Conservation (phyloP, 208 protist genomes). For the Porcisia hertigi region DNA sequence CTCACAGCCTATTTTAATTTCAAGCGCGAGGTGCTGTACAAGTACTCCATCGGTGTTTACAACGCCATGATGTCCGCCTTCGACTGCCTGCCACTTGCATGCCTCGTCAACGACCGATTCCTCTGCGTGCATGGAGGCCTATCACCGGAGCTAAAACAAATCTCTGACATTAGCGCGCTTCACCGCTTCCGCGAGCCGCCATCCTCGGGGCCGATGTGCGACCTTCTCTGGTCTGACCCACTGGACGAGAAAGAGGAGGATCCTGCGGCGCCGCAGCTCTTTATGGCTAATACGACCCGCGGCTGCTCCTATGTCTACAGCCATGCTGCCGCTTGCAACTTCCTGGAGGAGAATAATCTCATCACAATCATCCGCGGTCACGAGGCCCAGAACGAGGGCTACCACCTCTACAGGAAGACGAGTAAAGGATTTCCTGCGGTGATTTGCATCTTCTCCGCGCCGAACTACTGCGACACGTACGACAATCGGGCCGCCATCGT, state of each 20-base stretch:
- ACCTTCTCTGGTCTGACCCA: conserved; percentile 96
- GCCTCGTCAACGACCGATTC: conserved; percentile 85
- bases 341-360: conserved; percentile 95
- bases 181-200: conserved; percentile 95
- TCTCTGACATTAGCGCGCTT: conserved; percentile 90
- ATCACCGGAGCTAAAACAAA: conserved; percentile 64
- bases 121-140: conserved; percentile 95
- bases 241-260: conserved; percentile 84
- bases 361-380: conserved; percentile 96
- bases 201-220: conserved; percentile 91
- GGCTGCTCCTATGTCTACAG: conserved; percentile 91
- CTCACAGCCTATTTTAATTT: conserved; percentile 98
- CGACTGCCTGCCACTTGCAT: conserved; percentile 92
- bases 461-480: conserved; percentile 98
- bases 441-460: conserved; percentile 97
- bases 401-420: conserved; percentile 93
- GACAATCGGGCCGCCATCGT: conserved; percentile 96
- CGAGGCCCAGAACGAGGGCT: conserved; percentile 94
- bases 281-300: conserved; percentile 74
- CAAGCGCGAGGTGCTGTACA: conserved; percentile 93
- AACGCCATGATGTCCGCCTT: conserved; percentile 93
- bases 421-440: conserved; percentile 94
- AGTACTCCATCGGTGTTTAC: conserved; percentile 89
- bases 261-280: conserved; percentile 37
- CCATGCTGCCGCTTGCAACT: conserved; percentile 84